These are phyloP conservation scores for Graphilbum fragrans DNA, from an alignment of 2,329 filamentous ascomycete species.

Conservation along the genomic window DNA sequence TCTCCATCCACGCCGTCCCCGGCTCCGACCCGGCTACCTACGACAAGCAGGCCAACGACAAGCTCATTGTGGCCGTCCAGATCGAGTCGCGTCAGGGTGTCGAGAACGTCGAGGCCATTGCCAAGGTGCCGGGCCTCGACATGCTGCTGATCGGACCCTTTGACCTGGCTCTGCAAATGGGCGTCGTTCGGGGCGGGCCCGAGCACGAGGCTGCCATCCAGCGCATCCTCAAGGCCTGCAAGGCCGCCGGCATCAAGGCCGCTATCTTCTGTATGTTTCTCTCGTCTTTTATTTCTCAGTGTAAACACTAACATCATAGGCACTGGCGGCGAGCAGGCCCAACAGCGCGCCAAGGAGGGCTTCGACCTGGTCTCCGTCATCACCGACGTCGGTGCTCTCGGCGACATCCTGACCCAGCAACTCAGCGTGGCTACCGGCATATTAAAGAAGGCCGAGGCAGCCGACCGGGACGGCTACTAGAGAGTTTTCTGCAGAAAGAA, in stretches of 20 bases:
- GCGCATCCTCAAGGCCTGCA: constrained; percentile 19
- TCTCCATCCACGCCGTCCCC: constrained; percentile 13
- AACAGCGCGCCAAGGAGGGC: constrained; percentile 19
- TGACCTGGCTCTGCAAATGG: constrained; percentile 23
- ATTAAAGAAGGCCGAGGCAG: background rate
- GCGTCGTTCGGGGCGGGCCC: constrained; percentile 14
- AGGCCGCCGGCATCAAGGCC: constrained; percentile 23
- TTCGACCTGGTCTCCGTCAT: constrained; percentile 27
- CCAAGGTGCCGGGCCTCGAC: constrained; percentile 25
- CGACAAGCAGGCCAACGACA: constrained; percentile 19
- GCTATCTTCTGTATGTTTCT: constrained; percentile 24
- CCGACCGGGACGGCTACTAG: constrained; percentile 6
- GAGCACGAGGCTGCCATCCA: constrained; percentile 26
- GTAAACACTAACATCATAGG: constrained; percentile 3
- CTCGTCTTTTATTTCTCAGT: background rate
- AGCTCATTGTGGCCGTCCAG: constrained; percentile 22
- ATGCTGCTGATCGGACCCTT: constrained; percentile 23
- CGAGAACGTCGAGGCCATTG: constrained; percentile 29
- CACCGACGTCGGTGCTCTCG: constrained; percentile 22
- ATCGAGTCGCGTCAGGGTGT: constrained; percentile 27
- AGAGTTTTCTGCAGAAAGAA: background rate
- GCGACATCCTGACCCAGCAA: constrained; percentile 19
- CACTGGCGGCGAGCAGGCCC: constrained; percentile 21
- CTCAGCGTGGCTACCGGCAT: constrained; percentile 18
- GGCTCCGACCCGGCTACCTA: constrained; percentile 18